Conservation (phyloP, 805 yeast species). For the Metschnikowia rubicola region DNA sequence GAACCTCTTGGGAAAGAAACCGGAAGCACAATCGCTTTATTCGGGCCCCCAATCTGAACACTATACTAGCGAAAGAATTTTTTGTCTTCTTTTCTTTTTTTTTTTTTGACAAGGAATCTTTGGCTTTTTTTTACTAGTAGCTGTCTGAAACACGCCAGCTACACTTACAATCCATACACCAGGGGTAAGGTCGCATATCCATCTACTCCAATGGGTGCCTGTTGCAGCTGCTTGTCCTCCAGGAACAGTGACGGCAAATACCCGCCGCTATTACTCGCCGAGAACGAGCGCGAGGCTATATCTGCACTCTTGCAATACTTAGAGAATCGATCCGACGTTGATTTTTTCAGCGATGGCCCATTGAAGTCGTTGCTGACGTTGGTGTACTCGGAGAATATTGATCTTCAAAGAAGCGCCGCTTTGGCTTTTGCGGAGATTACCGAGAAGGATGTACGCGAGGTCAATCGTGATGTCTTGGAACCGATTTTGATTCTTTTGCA, state of each 20-base stretch:
- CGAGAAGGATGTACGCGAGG: slow-evolving; percentile 90
- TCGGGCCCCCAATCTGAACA: no score
- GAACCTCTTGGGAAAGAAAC: no score
- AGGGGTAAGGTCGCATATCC: neutral
- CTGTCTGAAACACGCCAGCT: no score
- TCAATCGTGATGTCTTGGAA: slow-evolving; percentile 85
- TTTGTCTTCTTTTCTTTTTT: no score
- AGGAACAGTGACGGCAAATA: slow-evolving; percentile 55
- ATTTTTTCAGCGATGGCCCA: slow-evolving; percentile 84
- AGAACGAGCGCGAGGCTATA: slow-evolving; percentile 95
- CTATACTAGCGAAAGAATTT: no score
- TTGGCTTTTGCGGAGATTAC: slow-evolving; percentile 98
- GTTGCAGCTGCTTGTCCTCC: slow-evolving; percentile 40
- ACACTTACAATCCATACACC: no score
- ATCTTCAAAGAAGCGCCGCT: slow-evolving; percentile 94
- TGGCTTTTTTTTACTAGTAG: no score
- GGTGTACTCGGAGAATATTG: slow-evolving; percentile 92
- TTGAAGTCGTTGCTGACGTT: slow-evolving; percentile 85
- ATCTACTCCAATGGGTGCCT: slow-evolving; percentile 33
- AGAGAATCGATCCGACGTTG: slow-evolving; percentile 83
- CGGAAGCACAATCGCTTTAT: no score
- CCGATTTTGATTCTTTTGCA: slow-evolving; percentile 88
- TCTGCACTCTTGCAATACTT: slow-evolving; percentile 82
- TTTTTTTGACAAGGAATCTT: no score
- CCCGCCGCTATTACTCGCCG: slow-evolving; percentile 79